These are phyloP conservation scores for Penicillium ochrochloron DNA, from an alignment of 495 filamentous ascomycete genomes.

Conservation along the genomic window DNA sequence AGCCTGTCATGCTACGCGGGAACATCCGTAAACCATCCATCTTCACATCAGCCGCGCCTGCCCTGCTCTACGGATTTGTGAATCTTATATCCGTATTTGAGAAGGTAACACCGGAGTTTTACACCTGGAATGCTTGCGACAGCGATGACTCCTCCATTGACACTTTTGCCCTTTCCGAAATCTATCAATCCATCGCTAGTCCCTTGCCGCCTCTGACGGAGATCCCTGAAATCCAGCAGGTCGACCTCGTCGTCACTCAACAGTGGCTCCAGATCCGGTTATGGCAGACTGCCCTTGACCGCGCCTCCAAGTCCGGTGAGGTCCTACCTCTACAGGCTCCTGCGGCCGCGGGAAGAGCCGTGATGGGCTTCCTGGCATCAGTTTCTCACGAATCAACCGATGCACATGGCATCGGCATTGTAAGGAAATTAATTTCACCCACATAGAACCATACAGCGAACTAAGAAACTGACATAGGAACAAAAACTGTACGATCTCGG, in stretches of 20 bases:
- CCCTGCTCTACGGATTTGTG: not conserved
- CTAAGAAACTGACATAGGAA: not conserved
- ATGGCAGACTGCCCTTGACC: not conserved
- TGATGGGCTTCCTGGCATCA: not conserved
- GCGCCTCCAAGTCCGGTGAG: not conserved
- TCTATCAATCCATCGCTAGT: not conserved
- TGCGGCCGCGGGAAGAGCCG: not conserved
- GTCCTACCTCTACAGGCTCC: not conserved
- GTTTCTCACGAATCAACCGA: not conserved
- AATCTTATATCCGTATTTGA: not conserved
- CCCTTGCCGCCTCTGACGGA: not conserved
- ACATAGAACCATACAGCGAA: not conserved
- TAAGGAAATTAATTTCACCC: not conserved
- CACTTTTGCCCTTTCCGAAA: not conserved
- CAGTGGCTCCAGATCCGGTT: not conserved
- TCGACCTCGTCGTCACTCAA: not conserved
- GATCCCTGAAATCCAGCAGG: constrained; percentile 1
- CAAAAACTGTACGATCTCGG: constrained; percentile 1
- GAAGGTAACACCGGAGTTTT: not conserved
- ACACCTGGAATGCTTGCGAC: not conserved
- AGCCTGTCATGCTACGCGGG: not conserved
- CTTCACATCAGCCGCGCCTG: not conserved
- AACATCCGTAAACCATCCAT: constrained; percentile 1
- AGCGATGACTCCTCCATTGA: not conserved
- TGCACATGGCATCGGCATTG: not conserved